Evolutionary conservation across 139 green algal genomes (phyloP).

Genomic region (Haematococcus sp.): DNA sequence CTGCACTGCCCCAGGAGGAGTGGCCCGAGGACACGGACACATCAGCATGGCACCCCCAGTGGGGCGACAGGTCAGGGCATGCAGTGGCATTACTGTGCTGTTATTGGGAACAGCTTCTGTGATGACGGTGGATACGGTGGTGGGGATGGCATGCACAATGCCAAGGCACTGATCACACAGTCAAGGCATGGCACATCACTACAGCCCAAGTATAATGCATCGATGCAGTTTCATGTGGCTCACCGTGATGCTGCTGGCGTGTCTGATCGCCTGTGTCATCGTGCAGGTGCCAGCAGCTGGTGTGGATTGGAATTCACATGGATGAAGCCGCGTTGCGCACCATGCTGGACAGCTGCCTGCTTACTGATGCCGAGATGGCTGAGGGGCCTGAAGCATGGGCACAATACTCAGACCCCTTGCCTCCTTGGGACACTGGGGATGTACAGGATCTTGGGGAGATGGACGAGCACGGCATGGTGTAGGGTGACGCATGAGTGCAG

Average conservation of each 20-base stretch:
- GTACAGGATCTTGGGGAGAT: not conserved
- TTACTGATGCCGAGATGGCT: slow-evolving; percentile 55
- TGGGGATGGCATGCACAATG: too few relatives aligned
- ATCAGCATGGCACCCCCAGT: slow-evolving; percentile 35
- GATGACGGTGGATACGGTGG: too few relatives aligned
- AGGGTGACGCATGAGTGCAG: too few relatives aligned
- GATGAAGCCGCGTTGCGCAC: slow-evolving; percentile 44
- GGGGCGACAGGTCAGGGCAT: slow-evolving; percentile 32
- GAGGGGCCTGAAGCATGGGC: slow-evolving; percentile 46
- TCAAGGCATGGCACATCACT: too few relatives aligned
- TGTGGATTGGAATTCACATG: slow-evolving; percentile 76
- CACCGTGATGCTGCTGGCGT: too few relatives aligned
- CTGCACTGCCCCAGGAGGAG: slow-evolving; percentile 20
- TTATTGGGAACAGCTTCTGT: too few relatives aligned
- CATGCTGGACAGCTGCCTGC: slow-evolving; percentile 69
- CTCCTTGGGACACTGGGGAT: slow-evolving; percentile 26
- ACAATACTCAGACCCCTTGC: slow-evolving; percentile 40
- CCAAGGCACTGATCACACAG: too few relatives aligned
- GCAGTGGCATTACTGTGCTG: too few relatives aligned
- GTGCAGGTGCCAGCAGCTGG: slow-evolving; percentile 75
- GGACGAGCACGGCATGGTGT: too few relatives aligned
- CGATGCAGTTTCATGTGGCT: too few relatives aligned
- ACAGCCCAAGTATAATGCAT: too few relatives aligned
- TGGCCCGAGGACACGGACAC: not conserved
- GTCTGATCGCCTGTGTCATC: too few relatives aligned